Conservation (phyloP, 352 stramenopile genomes). For the Saprolegnia parasitica region DNA sequence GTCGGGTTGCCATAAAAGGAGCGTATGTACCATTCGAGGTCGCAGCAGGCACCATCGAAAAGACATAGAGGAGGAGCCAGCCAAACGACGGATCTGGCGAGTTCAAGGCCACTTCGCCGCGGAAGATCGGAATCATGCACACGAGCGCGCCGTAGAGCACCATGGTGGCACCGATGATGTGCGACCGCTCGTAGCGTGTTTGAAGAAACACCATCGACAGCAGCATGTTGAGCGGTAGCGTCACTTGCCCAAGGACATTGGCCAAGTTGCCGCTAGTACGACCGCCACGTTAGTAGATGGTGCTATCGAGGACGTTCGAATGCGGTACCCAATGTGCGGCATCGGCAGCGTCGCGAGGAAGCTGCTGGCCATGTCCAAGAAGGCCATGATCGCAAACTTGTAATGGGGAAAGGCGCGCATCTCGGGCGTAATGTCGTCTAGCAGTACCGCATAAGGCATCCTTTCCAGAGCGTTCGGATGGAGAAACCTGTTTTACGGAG, state of each 20-base stretch:
- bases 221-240: conserved; percentile 84
- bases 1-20: too few relatives aligned
- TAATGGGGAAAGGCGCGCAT: conserved; percentile 82
- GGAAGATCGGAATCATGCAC: conserved; percentile 76
- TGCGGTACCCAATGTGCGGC: conserved; percentile 69
- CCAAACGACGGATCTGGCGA: conserved; percentile 65
- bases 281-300: too few relatives aligned
- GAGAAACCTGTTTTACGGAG: conserved; percentile 73
- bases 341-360: conserved; percentile 76
- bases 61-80: conserved; percentile 77
- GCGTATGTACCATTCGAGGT: conserved; percentile 45
- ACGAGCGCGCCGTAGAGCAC: conserved; percentile 83
- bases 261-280: conserved; percentile 70
- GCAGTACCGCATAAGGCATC: conserved; percentile 8
- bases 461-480: too few relatives aligned
- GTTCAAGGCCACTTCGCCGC: conserved; percentile 55
- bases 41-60: conserved; percentile 61
- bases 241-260: conserved; percentile 81
- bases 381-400: conserved; percentile 82
- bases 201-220: conserved; percentile 73
- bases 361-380: conserved; percentile 82
- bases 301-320: conserved; percentile 9
- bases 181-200: conserved; percentile 74
- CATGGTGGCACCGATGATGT: conserved; percentile 79
- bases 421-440: conserved; percentile 76